Conservation (phyloP, 345 rosid genomes). For the Syzygium aromaticum region DNA sequence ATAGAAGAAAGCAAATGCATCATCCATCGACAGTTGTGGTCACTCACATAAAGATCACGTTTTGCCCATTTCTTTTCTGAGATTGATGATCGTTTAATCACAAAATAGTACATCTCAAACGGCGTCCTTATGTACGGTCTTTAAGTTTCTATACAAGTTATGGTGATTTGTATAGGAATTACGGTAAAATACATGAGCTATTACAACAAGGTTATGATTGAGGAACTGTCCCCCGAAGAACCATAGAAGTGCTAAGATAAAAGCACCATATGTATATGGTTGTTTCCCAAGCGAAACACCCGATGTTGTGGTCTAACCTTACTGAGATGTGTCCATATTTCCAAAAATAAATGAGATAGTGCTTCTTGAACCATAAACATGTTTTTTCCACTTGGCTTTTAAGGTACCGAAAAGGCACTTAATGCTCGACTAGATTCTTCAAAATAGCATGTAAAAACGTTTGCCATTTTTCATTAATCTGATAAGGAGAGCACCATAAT, state of each 20-base stretch:
- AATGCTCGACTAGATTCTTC: neutral
- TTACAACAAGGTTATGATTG: neutral
- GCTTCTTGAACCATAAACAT: neutral
- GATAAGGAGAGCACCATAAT: neutral
- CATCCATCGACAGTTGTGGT: neutral
- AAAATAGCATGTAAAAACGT: neutral
- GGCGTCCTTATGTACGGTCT: neutral
- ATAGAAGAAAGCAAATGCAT: neutral
- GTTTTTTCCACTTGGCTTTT: neutral
- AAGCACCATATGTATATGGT: neutral
- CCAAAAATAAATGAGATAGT: too few relatives aligned
- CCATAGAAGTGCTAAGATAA: neutral
- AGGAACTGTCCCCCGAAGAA: neutral
- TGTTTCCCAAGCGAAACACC: neutral
- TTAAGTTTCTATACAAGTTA: neutral
- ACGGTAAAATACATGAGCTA: neutral
- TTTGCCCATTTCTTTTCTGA: neutral
- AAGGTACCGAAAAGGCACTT: neutral
- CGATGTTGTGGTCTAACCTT: neutral
- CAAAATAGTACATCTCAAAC: neutral
- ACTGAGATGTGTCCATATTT: too few relatives aligned
- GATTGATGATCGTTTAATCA: neutral
- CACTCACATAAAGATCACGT: neutral
- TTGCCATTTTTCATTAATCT: neutral
- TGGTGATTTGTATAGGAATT: neutral